Evolutionary conservation across 1,284 basidiomycete genomes (phyloP).

Genomic region (Pterulicium gracile): DNA sequence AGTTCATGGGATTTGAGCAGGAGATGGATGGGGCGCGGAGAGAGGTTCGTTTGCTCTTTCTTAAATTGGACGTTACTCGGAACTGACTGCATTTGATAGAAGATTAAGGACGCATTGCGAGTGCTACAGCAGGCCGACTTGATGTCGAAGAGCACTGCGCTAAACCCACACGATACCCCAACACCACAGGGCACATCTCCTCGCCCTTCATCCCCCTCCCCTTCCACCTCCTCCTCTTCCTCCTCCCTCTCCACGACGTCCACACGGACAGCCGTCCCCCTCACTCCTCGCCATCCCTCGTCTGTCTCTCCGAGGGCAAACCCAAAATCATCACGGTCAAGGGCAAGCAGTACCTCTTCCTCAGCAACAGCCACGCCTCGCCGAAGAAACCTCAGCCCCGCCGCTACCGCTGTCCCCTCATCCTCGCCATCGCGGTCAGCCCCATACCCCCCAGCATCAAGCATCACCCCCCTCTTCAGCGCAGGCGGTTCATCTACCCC

Average conservation of each 20-base stretch:
- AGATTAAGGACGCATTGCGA: constrained; percentile 15
- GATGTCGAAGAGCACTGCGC: constrained; percentile 2
- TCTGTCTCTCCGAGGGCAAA: not conserved
- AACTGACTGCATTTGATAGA: constrained; percentile 21
- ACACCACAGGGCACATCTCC: constrained; percentile 12
- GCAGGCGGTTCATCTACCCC: not conserved
- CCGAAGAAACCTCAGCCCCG: not conserved
- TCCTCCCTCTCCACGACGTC: constrained; percentile 18
- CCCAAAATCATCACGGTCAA: not conserved
- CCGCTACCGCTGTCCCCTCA: no score
- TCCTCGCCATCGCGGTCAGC: no score
- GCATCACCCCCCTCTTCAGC: not conserved
- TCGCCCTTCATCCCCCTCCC: constrained; percentile 33
- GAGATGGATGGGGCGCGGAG: constrained; percentile 42
- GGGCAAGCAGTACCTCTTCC: not conserved
- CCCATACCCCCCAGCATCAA: no score
- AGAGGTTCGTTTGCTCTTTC: constrained; percentile 31
- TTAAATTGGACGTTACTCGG: not conserved
- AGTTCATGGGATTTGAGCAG: constrained; percentile 61
- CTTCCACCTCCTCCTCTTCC: constrained; percentile 23
- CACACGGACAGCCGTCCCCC: constrained; percentile 22
- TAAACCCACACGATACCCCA: not conserved
- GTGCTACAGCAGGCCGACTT: not conserved
- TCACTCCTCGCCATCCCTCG: constrained; percentile 12
- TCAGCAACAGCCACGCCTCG: not conserved